Percentiles rank a stretch among this genome's conserved stretches.
These are phyloP conservation scores for Glycyrrhiza uralensis DNA, from an alignment of 306 rosid genomes.

Conservation along the genomic window DNA sequence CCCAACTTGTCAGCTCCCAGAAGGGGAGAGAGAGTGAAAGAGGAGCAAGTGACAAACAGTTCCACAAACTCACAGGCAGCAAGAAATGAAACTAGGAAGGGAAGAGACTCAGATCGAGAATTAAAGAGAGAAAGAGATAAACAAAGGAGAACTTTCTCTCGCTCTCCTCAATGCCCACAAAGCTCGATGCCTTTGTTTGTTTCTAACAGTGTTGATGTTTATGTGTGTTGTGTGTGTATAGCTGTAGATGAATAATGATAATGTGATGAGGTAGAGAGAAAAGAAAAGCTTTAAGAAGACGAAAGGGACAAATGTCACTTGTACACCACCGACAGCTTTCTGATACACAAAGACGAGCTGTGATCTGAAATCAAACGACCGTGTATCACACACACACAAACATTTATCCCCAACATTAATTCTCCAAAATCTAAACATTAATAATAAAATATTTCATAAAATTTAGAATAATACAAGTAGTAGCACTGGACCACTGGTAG, in stretches of 20 bases:
- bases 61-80: not conserved
- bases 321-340: conserved; percentile 24
- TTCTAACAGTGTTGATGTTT: not conserved
- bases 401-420: conserved; percentile 35
- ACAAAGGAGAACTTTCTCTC: conserved; percentile 7
- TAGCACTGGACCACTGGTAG: no score
- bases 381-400: not conserved
- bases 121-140: not conserved
- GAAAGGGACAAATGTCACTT: conserved; percentile 29
- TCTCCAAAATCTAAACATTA: not conserved
- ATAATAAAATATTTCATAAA: not conserved
- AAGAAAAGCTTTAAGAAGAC: conserved; percentile 8
- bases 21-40: not conserved
- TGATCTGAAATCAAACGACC: not conserved
- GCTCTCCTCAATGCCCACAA: not conserved
- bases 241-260: conserved; percentile 16
- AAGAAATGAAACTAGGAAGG: not conserved
- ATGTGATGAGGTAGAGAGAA: not conserved
- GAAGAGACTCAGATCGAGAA: not conserved
- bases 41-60: not conserved
- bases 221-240: not conserved
- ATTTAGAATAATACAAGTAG: not conserved
- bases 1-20: not conserved
- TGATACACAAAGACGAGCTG: not conserved
- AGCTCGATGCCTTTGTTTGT: not conserved